Evolutionary conservation across 768 basidiomycete genomes (phyloP).

Genomic region (Dentipellis fragilis): DNA sequence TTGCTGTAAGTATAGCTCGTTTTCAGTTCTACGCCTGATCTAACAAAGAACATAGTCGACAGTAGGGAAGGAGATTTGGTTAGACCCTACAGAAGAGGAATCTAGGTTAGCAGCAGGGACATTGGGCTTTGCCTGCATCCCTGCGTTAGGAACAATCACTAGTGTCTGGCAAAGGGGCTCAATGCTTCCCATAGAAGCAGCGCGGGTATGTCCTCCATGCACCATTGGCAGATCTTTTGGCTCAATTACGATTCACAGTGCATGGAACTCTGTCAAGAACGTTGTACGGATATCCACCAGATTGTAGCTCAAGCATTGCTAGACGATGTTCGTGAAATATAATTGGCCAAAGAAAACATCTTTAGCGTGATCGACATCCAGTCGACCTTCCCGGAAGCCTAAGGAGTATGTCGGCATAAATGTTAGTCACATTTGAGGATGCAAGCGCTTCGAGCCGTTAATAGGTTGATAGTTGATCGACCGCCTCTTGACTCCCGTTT

Average conservation of each 20-base stretch:
- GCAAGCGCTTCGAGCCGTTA: no score
- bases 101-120: slow-evolving; percentile 44
- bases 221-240: not conserved
- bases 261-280: slow-evolving; percentile 57
- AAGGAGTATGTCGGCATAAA: no score
- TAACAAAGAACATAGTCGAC: slow-evolving; percentile 34
- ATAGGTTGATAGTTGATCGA: no score
- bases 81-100: slow-evolving; percentile 79
- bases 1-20: slow-evolving; percentile 42
- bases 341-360: not conserved
- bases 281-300: slow-evolving; percentile 66
- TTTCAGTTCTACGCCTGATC: slow-evolving; percentile 8
- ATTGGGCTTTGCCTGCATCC: slow-evolving; percentile 79
- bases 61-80: slow-evolving; percentile 48
- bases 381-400: no score
- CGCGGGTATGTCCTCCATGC: slow-evolving; percentile 32
- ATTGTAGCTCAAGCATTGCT: slow-evolving; percentile 65
- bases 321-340: slow-evolving; percentile 22
- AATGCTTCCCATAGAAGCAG: slow-evolving; percentile 40
- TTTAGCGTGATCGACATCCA: no score
- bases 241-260: slow-evolving; percentile 32
- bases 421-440: no score
- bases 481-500: no score
- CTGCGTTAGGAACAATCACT: slow-evolving; percentile 76
- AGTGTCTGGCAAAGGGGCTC: slow-evolving; percentile 81